Evolutionary conservation across 140 eudicot genomes (phyloP).

Genomic region (Erigeron philadelphicus): DNA sequence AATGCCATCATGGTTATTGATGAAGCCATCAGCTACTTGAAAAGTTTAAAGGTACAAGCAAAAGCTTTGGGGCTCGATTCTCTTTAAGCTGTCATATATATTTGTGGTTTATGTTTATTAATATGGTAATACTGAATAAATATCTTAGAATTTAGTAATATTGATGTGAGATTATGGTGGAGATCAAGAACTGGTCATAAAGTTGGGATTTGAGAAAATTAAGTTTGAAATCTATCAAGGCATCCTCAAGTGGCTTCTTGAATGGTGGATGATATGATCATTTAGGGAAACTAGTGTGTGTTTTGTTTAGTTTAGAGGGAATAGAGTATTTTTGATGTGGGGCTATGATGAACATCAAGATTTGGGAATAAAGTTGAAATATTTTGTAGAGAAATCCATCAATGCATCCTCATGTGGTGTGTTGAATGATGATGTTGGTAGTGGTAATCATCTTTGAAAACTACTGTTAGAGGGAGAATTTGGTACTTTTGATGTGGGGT

Average conservation of each 20-base stretch:
- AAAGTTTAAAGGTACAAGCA: slow-evolving; percentile 59
- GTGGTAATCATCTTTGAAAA: neutral
- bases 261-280: slow-evolving; percentile 10
- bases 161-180: slow-evolving; percentile 18
- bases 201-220: slow-evolving; percentile 13
- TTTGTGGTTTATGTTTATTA: slow-evolving; percentile 14
- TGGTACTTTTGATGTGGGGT: slow-evolving; percentile 17
- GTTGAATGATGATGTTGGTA: slow-evolving; percentile 1
- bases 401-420: neutral
- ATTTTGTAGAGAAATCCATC: slow-evolving; percentile 8
- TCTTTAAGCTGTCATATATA: slow-evolving; percentile 22
- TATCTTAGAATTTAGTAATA: slow-evolving; percentile 15
- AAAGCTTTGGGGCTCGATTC: slow-evolving; percentile 56
- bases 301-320: neutral
- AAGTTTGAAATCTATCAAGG: slow-evolving; percentile 22
- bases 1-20: slow-evolving; percentile 63
- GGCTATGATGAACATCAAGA: neutral
- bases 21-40: slow-evolving; percentile 72
- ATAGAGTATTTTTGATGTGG: neutral
- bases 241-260: slow-evolving; percentile 22
- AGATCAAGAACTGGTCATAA: slow-evolving; percentile 12
- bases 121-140: neutral
- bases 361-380: slow-evolving; percentile 1
- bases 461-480: slow-evolving; percentile 11
- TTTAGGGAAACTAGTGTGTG: slow-evolving; percentile 10